Conservation (phyloP, 176 grass and related monocot genomes). For the Aegilops sharonensis region DNA sequence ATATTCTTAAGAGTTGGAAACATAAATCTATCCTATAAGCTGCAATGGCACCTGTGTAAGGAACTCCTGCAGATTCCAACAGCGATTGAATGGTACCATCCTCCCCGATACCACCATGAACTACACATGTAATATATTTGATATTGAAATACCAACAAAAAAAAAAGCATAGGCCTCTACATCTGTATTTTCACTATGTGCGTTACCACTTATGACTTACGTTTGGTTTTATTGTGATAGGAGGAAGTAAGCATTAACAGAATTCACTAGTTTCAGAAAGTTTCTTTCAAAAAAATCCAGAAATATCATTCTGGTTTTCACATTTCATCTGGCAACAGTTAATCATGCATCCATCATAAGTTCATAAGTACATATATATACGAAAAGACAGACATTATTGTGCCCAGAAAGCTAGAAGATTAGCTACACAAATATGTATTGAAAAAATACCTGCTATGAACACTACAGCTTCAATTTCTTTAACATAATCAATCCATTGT, state of each 20-base stretch:
- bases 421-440: not conserved
- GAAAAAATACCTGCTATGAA: constrained; percentile 81
- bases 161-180: not conserved
- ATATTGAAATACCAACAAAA: constrained; percentile 12
- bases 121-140: constrained; percentile 46
- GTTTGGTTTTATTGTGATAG: not conserved
- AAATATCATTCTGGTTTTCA: too few relatives aligned
- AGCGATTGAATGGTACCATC: constrained; percentile 90
- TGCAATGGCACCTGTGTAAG: constrained; percentile 69
- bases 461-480: constrained; percentile 64
- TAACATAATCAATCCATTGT: constrained; percentile 74
- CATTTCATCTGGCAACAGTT: constrained; percentile 3
- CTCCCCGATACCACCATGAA: constrained; percentile 98
- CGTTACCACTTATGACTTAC: not conserved
- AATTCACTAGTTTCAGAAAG: not conserved
- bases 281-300: not conserved
- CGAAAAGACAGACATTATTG: not conserved
- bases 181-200: not conserved
- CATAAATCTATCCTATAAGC: not conserved
- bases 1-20: constrained; percentile 12
- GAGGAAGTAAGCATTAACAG: not conserved
- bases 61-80: constrained; percentile 79
- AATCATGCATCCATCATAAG: not conserved
- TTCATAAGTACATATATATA: not conserved
- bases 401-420: not conserved